Evolutionary conservation across 2,329 filamentous ascomycete species (phyloP).

Genomic region (Thielaviopsis populi): DNA sequence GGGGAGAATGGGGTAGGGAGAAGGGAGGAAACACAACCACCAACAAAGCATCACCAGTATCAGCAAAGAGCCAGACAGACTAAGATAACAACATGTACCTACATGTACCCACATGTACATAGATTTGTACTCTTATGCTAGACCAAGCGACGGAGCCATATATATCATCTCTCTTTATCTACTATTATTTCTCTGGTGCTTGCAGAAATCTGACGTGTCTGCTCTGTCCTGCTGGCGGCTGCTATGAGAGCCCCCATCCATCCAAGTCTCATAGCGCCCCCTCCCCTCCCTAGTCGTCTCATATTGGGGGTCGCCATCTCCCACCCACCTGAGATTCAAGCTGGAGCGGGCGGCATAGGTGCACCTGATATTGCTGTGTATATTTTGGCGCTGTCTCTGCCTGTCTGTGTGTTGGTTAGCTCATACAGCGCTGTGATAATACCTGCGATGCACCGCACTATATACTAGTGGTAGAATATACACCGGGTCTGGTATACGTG

Average conservation of each 20-base stretch:
- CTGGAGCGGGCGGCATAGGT: not conserved
- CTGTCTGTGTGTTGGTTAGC: not conserved
- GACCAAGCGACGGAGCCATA: not conserved
- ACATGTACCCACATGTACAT: no score
- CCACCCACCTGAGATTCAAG: conserved; percentile 1
- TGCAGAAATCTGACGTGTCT: no score
- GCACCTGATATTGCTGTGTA: not conserved
- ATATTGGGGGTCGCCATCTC: not conserved
- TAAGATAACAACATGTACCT: no score
- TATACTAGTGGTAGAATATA: not conserved
- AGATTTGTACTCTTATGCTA: not conserved
- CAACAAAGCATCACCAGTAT: not conserved
- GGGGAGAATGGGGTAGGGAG: not conserved
- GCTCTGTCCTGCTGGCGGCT: no score
- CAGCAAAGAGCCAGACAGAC: not conserved
- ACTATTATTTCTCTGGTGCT: no score
- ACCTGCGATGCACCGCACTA: not conserved
- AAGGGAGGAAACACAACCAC: not conserved
- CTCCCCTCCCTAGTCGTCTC: not conserved
- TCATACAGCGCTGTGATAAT: not conserved
- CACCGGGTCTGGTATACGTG: not conserved
- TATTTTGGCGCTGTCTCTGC: not conserved
- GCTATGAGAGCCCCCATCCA: not conserved
- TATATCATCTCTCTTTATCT: no score
- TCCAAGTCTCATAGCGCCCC: not conserved